Percentiles rank a stretch among this genome's conserved stretches.
phyloP scores from a whole-genome alignment of 2,329 filamentous ascomycete genomes.

The Neonectria faginata region DNA sequence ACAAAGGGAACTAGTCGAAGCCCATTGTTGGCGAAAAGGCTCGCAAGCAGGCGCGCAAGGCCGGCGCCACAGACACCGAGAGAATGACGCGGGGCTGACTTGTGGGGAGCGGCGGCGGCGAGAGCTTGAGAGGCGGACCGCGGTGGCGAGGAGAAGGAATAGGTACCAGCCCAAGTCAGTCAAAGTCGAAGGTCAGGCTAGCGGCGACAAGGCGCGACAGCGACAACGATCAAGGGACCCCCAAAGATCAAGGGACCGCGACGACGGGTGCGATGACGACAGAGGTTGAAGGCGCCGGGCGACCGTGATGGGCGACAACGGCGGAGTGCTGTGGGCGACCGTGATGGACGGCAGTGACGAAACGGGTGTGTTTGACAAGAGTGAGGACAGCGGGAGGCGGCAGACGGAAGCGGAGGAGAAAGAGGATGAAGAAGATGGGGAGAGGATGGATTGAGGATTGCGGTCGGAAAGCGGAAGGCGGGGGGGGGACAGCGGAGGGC shows the following conservation, averaged over 20 bases:
- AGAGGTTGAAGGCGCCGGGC: neutral
- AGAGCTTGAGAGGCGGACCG: slow-evolving; percentile 29
- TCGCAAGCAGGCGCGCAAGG: slow-evolving; percentile 45
- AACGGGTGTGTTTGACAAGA: slow-evolving; percentile 22
- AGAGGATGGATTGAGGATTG: slow-evolving; percentile 28
- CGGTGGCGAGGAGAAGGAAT: slow-evolving; percentile 38
- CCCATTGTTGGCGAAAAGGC: slow-evolving; percentile 50
- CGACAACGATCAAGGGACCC: neutral
- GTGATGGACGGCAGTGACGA: slow-evolving; percentile 15
- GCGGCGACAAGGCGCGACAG: slow-evolving; percentile 21
- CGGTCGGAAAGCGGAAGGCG: slow-evolving; percentile 39
- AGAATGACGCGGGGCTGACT: slow-evolving; percentile 43
- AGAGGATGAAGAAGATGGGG: slow-evolving; percentile 27
- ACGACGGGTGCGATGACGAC: neutral
- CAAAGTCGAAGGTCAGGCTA: slow-evolving; percentile 29
- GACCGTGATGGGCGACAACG: neutral
- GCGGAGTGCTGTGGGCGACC: neutral
- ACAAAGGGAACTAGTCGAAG: slow-evolving; percentile 49
- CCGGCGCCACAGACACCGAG: slow-evolving; percentile 39
- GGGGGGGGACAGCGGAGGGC: slow-evolving; percentile 38
- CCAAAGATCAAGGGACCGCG: neutral
- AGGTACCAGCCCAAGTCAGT: slow-evolving; percentile 30
- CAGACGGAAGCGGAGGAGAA: slow-evolving; percentile 21
- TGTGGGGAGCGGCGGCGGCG: slow-evolving; percentile 34
- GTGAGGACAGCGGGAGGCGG: slow-evolving; percentile 18